Base-by-base conservation (phyloP, 768 basidiomycete genomes). In the Auricularia heimuer region DNA sequence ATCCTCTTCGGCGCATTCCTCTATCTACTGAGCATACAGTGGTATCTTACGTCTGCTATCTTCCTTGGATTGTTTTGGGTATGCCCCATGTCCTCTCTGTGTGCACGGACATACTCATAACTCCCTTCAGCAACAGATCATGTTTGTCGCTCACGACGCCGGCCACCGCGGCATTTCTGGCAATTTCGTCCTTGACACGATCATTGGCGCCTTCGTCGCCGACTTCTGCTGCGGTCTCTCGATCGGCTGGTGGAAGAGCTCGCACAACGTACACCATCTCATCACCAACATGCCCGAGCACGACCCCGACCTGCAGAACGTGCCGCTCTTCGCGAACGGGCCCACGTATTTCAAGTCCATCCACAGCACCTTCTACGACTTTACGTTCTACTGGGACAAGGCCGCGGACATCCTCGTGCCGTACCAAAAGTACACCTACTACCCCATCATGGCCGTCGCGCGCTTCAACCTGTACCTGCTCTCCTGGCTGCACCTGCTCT, bases 231-330 rank as follows among this genome's bases (percentile, higher is more conserved):
- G 97, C 34, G 97, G 97, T 3, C 79, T 99, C 63, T 97, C 94
- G 72, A 82, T 97, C 33, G 92, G 94, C 47, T 99, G 97, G 97
- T 99, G 80, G 80, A 74, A 74, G 64, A 71, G 77, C 74, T 44
- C 33, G 73, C 97, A 99, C 73, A 97, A 98, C 70, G 86, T 95
- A 61, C 95, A 98, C 78, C 95, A 98, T 76, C 80, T 98, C 63
- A 92, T 98, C 63, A 90, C 96, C 18, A 98, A 98, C 72, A 93
- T 97, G 68, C 94, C 94, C 4, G 88, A 94, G 60, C 97, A 99
- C 70, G 80, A 81, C 47, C 47, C 47, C 10, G 47, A 51, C 47
- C 11, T 51, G 4, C 47, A 87, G 73, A 88, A 92, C 71, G 77
- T 98, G 16, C 97, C 97, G 14, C 97, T 99, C 80, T 86, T 99